A percentile compares a stretch with the other conserved stretches of the same genome.
Conservation (phyloP, 495 filamentous ascomycete genomes). For the Neurospora hispaniola region DNA sequence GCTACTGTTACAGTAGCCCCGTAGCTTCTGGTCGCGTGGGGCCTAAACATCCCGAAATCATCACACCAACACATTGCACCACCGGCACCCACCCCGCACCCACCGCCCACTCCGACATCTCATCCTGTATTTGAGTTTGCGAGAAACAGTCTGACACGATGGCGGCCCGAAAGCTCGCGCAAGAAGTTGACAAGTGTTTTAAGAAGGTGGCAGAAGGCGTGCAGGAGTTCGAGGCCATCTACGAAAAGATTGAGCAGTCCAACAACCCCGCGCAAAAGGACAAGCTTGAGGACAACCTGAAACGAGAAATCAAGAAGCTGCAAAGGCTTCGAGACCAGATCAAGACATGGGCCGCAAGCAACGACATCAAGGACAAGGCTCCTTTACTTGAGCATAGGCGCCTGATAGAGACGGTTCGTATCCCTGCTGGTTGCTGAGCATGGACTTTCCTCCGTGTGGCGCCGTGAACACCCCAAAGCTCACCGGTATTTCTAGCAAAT, state of each 20-base stretch:
- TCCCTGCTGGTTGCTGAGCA: background rate
- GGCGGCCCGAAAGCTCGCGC: constrained; percentile 89
- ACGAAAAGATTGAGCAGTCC: constrained; percentile 88
- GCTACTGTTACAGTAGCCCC: background rate
- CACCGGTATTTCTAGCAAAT: constrained; percentile 62
- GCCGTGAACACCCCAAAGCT: constrained; percentile 6
- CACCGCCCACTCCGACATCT: constrained; percentile 4
- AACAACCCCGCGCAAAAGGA: constrained; percentile 93
- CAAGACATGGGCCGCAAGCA: constrained; percentile 94
- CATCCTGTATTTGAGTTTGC: constrained; percentile 3
- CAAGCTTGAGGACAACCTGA: constrained; percentile 92
- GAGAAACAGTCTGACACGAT: constrained; percentile 39
- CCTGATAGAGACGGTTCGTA: constrained; percentile 82
- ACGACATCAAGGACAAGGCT: constrained; percentile 98
- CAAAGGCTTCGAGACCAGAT: constrained; percentile 96
- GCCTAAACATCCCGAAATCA: background rate
- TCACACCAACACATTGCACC: background rate
- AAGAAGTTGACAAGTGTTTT: constrained; percentile 97
- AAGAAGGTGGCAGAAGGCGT: constrained; percentile 93
- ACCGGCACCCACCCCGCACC: background rate
- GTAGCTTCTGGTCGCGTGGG: background rate
- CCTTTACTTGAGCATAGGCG: constrained; percentile 87
- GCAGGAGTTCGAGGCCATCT: constrained; percentile 80
- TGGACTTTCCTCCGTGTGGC: background rate
- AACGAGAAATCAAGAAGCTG: constrained; percentile 99